These are phyloP conservation scores for Suillus plorans DNA, from an alignment of 768 basidiomycete species.

Conservation along the genomic window DNA sequence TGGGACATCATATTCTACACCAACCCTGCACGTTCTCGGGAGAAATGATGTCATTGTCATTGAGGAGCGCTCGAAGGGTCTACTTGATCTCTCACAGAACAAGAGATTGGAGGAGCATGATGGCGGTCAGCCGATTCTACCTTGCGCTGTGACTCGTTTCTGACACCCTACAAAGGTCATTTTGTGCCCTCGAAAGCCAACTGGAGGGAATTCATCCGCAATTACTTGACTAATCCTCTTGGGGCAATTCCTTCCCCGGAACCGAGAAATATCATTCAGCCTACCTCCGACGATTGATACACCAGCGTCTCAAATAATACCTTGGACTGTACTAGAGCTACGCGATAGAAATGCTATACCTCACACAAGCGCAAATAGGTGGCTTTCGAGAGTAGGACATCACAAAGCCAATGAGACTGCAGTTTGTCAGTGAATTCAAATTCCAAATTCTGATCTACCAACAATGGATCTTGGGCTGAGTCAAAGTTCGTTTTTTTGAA, in stretches of 20 bases:
- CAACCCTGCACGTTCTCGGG: conserved; percentile 79
- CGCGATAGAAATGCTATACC: not conserved
- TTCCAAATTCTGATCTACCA: not conserved
- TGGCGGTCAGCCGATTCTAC: conserved; percentile 59
- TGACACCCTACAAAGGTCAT: conserved; percentile 52
- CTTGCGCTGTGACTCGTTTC: not conserved
- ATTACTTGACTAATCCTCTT: conserved; percentile 58
- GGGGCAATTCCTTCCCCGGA: conserved; percentile 47
- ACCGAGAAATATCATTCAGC: conserved; percentile 29
- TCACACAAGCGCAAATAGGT: not conserved
- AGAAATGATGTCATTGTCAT: conserved; percentile 72
- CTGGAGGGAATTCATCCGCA: conserved; percentile 75
- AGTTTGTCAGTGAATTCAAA: not conserved
- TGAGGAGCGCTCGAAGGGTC: conserved; percentile 60
- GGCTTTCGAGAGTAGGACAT: not conserved
- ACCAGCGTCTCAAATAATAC: not conserved
- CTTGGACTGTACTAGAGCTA: not conserved
- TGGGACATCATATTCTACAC: conserved; percentile 56
- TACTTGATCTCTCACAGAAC: conserved; percentile 55
- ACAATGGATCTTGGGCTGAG: not conserved
- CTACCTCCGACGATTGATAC: conserved; percentile 11
- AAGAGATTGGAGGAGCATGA: conserved; percentile 73
- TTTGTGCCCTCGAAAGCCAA: conserved; percentile 76
- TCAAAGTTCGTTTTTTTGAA: not conserved
- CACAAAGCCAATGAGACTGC: not conserved